Evolutionary conservation across 495 filamentous ascomycete genomes (phyloP).

Genomic region (Lophium mytilinum): DNA sequence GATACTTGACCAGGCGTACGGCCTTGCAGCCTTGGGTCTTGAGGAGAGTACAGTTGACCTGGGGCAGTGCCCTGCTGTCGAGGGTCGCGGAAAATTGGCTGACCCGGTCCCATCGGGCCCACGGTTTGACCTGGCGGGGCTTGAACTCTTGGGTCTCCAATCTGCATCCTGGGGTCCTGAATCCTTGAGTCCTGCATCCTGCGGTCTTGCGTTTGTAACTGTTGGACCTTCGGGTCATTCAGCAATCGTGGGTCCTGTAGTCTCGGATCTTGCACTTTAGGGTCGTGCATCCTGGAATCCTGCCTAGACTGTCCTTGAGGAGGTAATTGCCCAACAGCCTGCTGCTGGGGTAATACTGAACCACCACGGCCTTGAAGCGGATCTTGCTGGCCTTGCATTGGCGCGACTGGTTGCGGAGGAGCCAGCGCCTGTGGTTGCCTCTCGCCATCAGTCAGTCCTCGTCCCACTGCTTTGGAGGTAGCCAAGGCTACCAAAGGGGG

Average conservation of each 20-base stretch:
- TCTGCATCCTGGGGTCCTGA: neutral
- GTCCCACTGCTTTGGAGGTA: too few species aligned
- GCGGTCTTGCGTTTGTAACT: neutral
- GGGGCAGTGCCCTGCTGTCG: neutral
- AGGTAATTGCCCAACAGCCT: neutral
- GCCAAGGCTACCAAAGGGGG: too few species aligned
- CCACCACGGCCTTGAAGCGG: too few species aligned
- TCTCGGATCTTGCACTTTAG: neutral
- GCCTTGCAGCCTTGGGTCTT: slow-evolving; percentile 3
- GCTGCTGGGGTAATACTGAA: too few species aligned
- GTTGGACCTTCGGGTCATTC: neutral
- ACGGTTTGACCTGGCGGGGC: neutral
- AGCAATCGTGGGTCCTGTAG: slow-evolving; percentile 1
- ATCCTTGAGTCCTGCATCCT: neutral
- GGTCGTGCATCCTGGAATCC: slow-evolving; percentile 6
- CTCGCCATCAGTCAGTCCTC: too few species aligned
- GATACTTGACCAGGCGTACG: neutral
- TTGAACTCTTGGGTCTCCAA: slow-evolving; percentile 1
- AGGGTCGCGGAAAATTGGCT: neutral
- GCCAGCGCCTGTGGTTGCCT: too few species aligned
- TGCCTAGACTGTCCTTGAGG: neutral
- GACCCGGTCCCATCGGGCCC: neutral
- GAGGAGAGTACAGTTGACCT: neutral
- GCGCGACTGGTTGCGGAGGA: too few species aligned
- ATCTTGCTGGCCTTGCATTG: too few species aligned